A percentile compares a stretch with the other conserved stretches of the same genome.
phyloP scores from a whole-genome alignment of 2,329 filamentous ascomycete species.

The Parastagonospora avenae region DNA sequence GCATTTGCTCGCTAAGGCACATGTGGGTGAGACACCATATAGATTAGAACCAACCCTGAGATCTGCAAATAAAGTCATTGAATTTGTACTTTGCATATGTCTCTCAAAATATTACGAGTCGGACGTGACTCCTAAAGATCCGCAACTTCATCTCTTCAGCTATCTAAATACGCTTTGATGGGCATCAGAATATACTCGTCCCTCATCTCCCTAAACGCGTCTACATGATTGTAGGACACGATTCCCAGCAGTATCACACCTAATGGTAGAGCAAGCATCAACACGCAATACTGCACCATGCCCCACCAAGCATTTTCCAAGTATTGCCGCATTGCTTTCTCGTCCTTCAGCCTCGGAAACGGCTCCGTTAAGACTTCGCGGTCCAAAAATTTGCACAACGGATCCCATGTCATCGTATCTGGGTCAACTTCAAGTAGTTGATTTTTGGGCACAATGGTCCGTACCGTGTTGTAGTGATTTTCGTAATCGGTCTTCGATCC shows the following conservation, averaged over 20 bases:
- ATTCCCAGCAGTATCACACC: slow-evolving; percentile 6
- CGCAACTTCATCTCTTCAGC: not conserved
- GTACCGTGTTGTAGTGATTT: slow-evolving; percentile 31
- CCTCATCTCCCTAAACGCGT: slow-evolving; percentile 13
- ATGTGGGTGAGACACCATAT: no score
- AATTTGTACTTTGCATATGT: no score
- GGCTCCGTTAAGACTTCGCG: slow-evolving; percentile 19
- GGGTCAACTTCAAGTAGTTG: slow-evolving; percentile 34
- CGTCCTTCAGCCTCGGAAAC: slow-evolving; percentile 30
- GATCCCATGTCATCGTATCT: slow-evolving; percentile 27
- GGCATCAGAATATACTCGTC: slow-evolving; percentile 13
- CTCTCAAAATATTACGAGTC: no score
- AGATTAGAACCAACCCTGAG: no score
- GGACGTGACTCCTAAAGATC: no score
- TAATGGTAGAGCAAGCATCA: slow-evolving; percentile 21
- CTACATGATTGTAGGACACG: slow-evolving; percentile 13
- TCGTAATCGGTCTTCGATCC: slow-evolving; percentile 27
- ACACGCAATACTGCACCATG: slow-evolving; percentile 24
- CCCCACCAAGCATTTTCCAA: slow-evolving; percentile 27
- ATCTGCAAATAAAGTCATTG: no score
- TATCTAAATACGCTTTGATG: slow-evolving; percentile 18
- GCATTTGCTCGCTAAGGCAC: no score
- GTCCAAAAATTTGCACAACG: slow-evolving; percentile 35
- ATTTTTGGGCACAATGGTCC: slow-evolving; percentile 23
- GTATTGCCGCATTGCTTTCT: slow-evolving; percentile 21